A percentile compares a stretch with the other conserved stretches of the same genome.
Conservation (phyloP, 345 rosid genomes). For the Boechera divaricarpa region DNA sequence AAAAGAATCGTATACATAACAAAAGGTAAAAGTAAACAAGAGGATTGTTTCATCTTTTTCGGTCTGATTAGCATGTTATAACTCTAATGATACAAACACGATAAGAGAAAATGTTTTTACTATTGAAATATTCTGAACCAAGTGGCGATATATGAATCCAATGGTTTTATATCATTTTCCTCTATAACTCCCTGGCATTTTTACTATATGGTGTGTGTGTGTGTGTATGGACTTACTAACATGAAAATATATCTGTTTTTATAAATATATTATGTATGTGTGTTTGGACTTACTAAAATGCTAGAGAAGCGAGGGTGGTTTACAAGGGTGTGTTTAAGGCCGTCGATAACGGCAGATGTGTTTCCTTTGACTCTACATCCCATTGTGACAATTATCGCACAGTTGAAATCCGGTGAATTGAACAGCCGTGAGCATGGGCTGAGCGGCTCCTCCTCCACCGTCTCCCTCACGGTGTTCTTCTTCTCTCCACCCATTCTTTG, state of each 20-base stretch:
- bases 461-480: slow-evolving; percentile 20
- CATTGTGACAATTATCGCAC: slow-evolving; percentile 56
- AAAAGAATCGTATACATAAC: background rate
- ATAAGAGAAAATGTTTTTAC: background rate
- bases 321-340: slow-evolving; percentile 61
- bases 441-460: slow-evolving; percentile 52
- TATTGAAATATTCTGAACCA: background rate
- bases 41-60: background rate
- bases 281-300: slow-evolving; percentile 57
- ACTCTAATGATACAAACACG: slow-evolving; percentile 7
- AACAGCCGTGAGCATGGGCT: slow-evolving; percentile 69
- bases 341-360: slow-evolving; percentile 54
- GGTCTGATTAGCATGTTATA: background rate
- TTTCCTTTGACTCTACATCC: slow-evolving; percentile 55
- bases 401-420: slow-evolving; percentile 60
- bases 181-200: background rate
- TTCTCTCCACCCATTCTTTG: slow-evolving; percentile 13
- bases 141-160: background rate
- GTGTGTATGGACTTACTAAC: background rate
- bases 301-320: slow-evolving; percentile 92
- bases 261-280: background rate
- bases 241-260: background rate
- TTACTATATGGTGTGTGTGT: background rate
- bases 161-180: background rate
- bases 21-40: background rate